phyloP scores from a whole-genome alignment of 192 early-diverging fungal genomes.

The Podila clonocystis region DNA sequence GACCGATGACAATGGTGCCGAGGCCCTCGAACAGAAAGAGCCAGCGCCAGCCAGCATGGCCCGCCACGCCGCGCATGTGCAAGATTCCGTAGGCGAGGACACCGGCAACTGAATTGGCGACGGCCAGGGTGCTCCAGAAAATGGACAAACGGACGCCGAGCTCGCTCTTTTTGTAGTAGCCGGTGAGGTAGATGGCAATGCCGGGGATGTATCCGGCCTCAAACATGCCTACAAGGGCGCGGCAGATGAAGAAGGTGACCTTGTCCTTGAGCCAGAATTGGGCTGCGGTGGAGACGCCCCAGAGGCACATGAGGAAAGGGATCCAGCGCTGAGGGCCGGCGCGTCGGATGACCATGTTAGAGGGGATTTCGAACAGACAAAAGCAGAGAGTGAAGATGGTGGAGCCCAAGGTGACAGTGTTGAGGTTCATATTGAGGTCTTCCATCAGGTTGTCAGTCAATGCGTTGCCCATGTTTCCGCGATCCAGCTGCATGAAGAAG shows the following conservation, averaged over 20 bases:
- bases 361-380: constrained; percentile 55
- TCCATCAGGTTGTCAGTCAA: constrained; percentile 60
- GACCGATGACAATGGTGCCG: constrained; percentile 58
- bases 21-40: constrained; percentile 71
- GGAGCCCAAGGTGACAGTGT: constrained; percentile 56
- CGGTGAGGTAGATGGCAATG: constrained; percentile 57
- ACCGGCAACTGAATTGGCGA: constrained; percentile 66
- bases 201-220: constrained; percentile 64
- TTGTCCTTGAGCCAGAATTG: constrained; percentile 53
- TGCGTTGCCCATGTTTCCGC: constrained; percentile 60
- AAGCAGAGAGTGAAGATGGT: constrained; percentile 59
- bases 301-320: constrained; percentile 53
- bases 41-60: constrained; percentile 73
- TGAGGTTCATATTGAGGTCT: constrained; percentile 57
- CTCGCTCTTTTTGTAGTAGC: constrained; percentile 58
- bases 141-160: constrained; percentile 57
- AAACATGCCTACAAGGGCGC: constrained; percentile 60
- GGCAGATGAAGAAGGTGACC: constrained; percentile 52
- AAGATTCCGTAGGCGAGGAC: constrained; percentile 68
- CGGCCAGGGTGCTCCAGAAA: constrained; percentile 61
- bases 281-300: constrained; percentile 22
- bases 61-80: constrained; percentile 60
- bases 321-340: constrained; percentile 65
- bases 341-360: constrained; percentile 56
- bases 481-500: constrained; percentile 56